Evolutionary conservation across 2,329 filamentous ascomycete species (phyloP).

Genomic region (Fusarium pininemorale): DNA sequence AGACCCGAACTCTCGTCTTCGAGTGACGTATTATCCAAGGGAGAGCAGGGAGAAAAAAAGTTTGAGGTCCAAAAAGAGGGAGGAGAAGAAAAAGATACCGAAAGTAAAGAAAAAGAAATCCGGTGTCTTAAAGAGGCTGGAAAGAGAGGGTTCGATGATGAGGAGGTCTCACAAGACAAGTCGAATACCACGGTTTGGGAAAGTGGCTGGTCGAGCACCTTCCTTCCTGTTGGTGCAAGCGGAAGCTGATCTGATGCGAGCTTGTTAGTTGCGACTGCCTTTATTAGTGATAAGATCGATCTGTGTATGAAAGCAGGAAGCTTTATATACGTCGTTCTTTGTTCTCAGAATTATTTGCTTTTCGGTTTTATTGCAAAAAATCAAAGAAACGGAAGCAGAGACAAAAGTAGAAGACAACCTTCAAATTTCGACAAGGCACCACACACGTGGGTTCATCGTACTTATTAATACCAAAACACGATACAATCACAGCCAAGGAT

Average conservation of each 20-base stretch:
- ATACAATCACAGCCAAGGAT: slow-evolving; percentile 8
- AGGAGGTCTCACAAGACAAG: slow-evolving; percentile 17
- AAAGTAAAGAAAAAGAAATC: slow-evolving; percentile 1
- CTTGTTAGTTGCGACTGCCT: slow-evolving; percentile 11
- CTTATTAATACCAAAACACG: slow-evolving; percentile 17
- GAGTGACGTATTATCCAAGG: slow-evolving; percentile 8
- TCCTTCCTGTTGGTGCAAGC: slow-evolving; percentile 7
- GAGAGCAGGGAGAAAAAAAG: neutral
- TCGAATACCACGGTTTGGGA: slow-evolving; percentile 6
- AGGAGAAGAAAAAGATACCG: neutral
- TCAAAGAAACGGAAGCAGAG: neutral
- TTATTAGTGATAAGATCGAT: neutral
- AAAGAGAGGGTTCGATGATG: slow-evolving; percentile 1
- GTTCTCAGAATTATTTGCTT: neutral
- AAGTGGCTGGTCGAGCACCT: slow-evolving; percentile 12
- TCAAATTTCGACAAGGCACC: neutral
- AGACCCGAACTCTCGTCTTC: slow-evolving; percentile 17
- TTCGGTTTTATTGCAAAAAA: neutral
- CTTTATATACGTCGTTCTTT: slow-evolving; percentile 2
- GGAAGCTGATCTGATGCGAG: neutral
- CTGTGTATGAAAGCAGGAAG: slow-evolving; percentile 14
- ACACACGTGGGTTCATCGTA: neutral
- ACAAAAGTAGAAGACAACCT: neutral
- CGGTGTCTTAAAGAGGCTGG: neutral
- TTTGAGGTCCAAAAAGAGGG: neutral